Conservation (phyloP, 208 protist genomes). For the Trypanosomatidae sp. region DNA sequence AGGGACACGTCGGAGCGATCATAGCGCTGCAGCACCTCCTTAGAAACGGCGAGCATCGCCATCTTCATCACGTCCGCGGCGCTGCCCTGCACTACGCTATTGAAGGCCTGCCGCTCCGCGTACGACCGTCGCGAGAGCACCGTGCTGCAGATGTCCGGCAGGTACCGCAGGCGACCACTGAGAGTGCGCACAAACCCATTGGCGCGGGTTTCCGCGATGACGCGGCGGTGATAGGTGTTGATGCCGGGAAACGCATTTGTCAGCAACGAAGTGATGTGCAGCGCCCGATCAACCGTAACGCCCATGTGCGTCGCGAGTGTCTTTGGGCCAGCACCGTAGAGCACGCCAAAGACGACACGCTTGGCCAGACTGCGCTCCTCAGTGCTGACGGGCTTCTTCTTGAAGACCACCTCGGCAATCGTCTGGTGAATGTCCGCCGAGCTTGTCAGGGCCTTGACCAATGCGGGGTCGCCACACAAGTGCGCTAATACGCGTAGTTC, state of each 20-base stretch:
- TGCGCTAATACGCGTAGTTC: slow-evolving; percentile 91
- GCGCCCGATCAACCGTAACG: slow-evolving; percentile 60
- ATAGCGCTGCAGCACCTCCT: slow-evolving; percentile 54
- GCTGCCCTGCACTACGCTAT: slow-evolving; percentile 88
- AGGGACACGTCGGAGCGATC: slow-evolving; percentile 51
- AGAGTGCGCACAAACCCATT: slow-evolving; percentile 85
- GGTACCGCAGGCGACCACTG: slow-evolving; percentile 63
- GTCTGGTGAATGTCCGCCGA: slow-evolving; percentile 75
- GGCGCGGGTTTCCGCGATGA: slow-evolving; percentile 62
- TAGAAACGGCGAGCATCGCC: slow-evolving; percentile 79
- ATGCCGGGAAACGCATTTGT: slow-evolving; percentile 63
- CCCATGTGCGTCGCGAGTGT: slow-evolving; percentile 73
- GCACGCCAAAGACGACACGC: slow-evolving; percentile 83
- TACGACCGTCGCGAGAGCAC: slow-evolving; percentile 64
- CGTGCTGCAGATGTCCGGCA: slow-evolving; percentile 70
- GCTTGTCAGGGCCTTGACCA: slow-evolving; percentile 63
- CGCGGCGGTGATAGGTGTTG: slow-evolving; percentile 55
- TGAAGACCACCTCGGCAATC: slow-evolving; percentile 80
- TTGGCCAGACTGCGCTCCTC: slow-evolving; percentile 84
- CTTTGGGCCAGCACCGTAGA: slow-evolving; percentile 84
- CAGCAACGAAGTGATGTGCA: slow-evolving; percentile 57
- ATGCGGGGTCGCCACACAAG: slow-evolving; percentile 63
- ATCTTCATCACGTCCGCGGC: slow-evolving; percentile 91
- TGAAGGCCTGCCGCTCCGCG: slow-evolving; percentile 91
- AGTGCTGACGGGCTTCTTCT: slow-evolving; percentile 54